These are phyloP conservation scores for Boletus reticulatus DNA, from an alignment of 768 basidiomycete genomes.

Conservation along the genomic window DNA sequence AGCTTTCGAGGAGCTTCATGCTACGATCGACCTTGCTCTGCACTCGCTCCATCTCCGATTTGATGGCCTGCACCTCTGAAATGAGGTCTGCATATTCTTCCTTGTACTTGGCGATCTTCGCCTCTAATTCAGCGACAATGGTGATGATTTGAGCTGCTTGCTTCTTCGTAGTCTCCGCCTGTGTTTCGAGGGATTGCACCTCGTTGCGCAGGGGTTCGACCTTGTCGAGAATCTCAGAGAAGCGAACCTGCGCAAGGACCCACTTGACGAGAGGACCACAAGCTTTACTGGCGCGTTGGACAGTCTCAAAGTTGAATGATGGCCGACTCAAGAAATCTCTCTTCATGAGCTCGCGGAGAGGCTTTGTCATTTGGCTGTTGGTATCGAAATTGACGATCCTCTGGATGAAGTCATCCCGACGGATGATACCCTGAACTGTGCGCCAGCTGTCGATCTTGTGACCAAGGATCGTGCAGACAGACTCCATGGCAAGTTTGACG, in stretches of 20 bases:
- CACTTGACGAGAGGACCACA: conserved; percentile 98
- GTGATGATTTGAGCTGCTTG: conserved; percentile 87
- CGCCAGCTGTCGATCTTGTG: conserved; percentile 98
- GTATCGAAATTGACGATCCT: conserved; percentile 97
- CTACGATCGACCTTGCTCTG: conserved; percentile 96
- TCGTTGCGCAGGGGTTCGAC: conserved; percentile 96
- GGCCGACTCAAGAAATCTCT: conserved; percentile 89
- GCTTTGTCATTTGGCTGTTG: conserved; percentile 82
- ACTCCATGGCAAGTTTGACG: conserved; percentile 98
- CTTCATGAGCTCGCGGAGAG: conserved; percentile 87
- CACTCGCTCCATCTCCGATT: conserved; percentile 95
- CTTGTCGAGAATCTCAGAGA: conserved; percentile 95
- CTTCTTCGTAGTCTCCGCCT: conserved; percentile 93
- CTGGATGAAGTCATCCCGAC: conserved; percentile 95
- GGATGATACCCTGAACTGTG: conserved; percentile 91
- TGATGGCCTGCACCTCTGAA: conserved; percentile 96
- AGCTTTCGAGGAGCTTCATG: conserved; percentile 89
- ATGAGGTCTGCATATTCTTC: conserved; percentile 97
- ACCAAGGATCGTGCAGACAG: conserved; percentile 93
- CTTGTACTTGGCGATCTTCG: conserved; percentile 92
- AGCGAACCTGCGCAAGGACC: conserved; percentile 95
- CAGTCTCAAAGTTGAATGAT: conserved; percentile 91
- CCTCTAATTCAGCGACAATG: conserved; percentile 90
- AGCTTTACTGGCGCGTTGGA: conserved; percentile 93
- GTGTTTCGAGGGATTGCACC: conserved; percentile 87